Base-by-base conservation (phyloP, 1,284 basidiomycete genomes). In the Hemileia vastatrix region DNA sequence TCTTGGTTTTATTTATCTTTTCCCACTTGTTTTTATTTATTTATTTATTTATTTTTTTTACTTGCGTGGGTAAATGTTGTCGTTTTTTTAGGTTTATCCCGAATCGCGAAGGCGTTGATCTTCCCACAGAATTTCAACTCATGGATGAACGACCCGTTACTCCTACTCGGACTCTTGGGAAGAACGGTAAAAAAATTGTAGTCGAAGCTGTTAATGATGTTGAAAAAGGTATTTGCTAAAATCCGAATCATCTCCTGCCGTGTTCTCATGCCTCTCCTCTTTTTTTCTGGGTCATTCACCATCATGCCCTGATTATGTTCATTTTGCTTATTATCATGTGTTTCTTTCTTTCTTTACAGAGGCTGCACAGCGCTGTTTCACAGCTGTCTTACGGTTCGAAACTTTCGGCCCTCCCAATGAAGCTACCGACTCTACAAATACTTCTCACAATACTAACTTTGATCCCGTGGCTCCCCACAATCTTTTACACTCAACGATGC, bases 151-250 rank as follows among this genome's bases (percentile, higher is more conserved):
- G 44, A 2, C 59, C 59, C 8, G 23, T 45, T 3, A 54, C 59
- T 23, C 59, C 59, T 36, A 62, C 59, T 18, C 44, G 59, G 8
- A 24, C 21, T 23, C 15, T 13, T 27, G 27, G 13, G n/a, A n/a
- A n/a, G n/a, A n/a, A n/a, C n/a, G n/a, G n/a, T 4, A 60, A 53
- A 50, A 62, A 62, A 33, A 54, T 52, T 21, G 52, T 62, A 1
- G 59, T 62, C 2, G 59, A 51, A 9, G 52, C 52, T 18, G 52
- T 62, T 9, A 62, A 51, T 19, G 59, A 62, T 54, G 23, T 62
- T 13, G 59, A 62, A 23, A 54, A 62, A 49, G 59, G 59, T 62
- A 45, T n/a, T n/a, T n/a, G n/a, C n/a, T n/a, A n/a, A n/a, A n/a
- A n/a, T n/a, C n/a, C n/a, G n/a, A n/a, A n/a, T n/a, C n/a, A n/a